Percentiles rank a stretch among this genome's conserved stretches.
Evolutionary conservation across 768 basidiomycete species (phyloP).

Genomic region (Suillus sp.): DNA sequence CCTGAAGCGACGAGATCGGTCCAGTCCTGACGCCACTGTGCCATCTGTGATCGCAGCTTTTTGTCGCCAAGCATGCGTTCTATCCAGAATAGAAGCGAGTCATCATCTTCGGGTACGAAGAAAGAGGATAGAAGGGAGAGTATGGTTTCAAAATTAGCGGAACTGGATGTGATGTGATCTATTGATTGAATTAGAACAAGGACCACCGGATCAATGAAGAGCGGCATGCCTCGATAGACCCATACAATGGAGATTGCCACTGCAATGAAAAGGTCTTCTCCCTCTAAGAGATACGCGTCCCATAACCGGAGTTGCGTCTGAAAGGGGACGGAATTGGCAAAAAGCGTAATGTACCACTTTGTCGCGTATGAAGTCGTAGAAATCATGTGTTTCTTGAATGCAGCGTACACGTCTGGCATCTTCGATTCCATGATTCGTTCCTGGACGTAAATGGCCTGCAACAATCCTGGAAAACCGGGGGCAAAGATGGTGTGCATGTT

Average conservation of each 20-base stretch:
- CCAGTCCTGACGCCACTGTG: constrained; percentile 83
- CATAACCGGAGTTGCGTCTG: constrained; percentile 92
- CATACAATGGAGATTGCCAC: constrained; percentile 88
- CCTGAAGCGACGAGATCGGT: constrained; percentile 63
- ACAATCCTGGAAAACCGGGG: constrained; percentile 93
- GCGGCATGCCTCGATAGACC: constrained; percentile 76
- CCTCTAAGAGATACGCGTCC: constrained; percentile 93
- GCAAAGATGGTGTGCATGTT: constrained; percentile 85
- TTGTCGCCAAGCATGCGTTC: constrained; percentile 56
- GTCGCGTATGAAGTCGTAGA: constrained; percentile 95
- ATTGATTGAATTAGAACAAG: constrained; percentile 15
- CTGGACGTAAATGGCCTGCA: constrained; percentile 96
- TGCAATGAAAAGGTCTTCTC: constrained; percentile 84
- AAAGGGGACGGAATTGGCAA: constrained; percentile 94
- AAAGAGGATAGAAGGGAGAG: constrained; percentile 90
- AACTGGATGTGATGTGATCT: constrained; percentile 82
- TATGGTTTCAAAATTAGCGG: constrained; percentile 90
- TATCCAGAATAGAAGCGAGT: constrained; percentile 82
- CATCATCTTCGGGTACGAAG: constrained; percentile 91
- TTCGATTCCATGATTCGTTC: constrained; percentile 84
- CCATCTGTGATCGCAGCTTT: constrained; percentile 72
- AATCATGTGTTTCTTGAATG: constrained; percentile 87
- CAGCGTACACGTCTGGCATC: constrained; percentile 87
- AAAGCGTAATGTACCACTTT: constrained; percentile 99
- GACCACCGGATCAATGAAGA: neutral